phyloP scores from a whole-genome alignment of 2,329 filamentous ascomycete species.

The Colletotrichum melonis region DNA sequence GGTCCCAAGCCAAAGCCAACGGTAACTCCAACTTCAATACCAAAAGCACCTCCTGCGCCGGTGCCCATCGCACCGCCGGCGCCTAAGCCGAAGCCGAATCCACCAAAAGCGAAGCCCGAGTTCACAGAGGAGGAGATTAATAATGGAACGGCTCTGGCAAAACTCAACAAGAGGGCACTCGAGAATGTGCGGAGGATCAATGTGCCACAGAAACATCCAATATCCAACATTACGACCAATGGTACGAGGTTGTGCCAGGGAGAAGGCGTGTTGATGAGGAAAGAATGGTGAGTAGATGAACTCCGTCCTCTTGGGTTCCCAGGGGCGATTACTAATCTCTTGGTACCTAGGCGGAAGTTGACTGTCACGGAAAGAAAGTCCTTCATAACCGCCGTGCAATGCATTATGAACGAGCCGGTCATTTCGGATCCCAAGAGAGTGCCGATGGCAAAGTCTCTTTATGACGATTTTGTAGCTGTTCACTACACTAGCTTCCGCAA shows the following conservation, averaged over 20 bases:
- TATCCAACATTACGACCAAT: neutral
- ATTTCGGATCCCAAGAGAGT: slow-evolving; percentile 13
- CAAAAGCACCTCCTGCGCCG: neutral
- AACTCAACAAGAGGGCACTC: slow-evolving; percentile 5
- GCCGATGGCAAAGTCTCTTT: slow-evolving; percentile 38
- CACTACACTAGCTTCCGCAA: slow-evolving; percentile 29
- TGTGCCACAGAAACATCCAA: neutral
- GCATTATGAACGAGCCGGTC: slow-evolving; percentile 40
- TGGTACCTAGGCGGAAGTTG: slow-evolving; percentile 36
- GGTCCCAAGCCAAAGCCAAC: neutral
- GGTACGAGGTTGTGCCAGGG: slow-evolving; percentile 1
- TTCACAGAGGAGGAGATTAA: slow-evolving; percentile 22
- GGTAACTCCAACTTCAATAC: neutral
- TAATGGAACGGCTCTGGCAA: slow-evolving; percentile 12
- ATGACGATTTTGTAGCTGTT: slow-evolving; percentile 39
- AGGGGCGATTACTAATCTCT: neutral
- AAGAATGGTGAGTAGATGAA: slow-evolving; percentile 16
- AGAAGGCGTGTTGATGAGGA: neutral
- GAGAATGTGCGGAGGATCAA: slow-evolving; percentile 7
- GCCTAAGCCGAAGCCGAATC: neutral
- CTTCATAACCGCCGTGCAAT: slow-evolving; percentile 43
- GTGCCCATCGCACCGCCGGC: neutral
- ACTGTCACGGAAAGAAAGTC: slow-evolving; percentile 37
- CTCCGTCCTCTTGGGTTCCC: neutral
- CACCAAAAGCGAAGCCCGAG: neutral